These are phyloP conservation scores for Hevea brasiliensis DNA, from an alignment of 345 rosid genomes.

Conservation along the genomic window DNA sequence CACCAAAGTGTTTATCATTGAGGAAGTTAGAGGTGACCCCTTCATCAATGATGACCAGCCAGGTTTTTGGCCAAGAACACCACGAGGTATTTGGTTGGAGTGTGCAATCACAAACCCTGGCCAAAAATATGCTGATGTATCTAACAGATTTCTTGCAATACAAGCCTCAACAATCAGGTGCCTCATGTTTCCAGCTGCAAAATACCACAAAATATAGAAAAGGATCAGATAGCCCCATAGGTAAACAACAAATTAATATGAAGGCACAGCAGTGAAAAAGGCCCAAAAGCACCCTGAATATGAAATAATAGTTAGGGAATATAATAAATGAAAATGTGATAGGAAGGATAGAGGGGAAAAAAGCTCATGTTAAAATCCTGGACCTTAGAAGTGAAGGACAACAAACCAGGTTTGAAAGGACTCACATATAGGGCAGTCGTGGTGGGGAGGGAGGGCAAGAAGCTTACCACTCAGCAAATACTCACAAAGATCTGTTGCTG, in stretches of 20 bases:
- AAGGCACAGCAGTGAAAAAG: not conserved
- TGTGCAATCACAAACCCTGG: slow-evolving; percentile 68
- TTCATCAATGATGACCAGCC: slow-evolving; percentile 91
- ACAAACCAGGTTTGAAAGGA: not conserved
- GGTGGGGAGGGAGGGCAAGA: not conserved
- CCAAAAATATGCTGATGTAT: slow-evolving; percentile 90
- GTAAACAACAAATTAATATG: not conserved
- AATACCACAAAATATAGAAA: not conserved
- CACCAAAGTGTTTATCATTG: slow-evolving; percentile 61
- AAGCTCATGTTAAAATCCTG: not conserved
- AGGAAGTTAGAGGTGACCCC: slow-evolving; percentile 78
- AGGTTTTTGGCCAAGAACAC: slow-evolving; percentile 48
- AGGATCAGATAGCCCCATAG: not conserved
- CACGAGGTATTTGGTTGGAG: slow-evolving; percentile 59
- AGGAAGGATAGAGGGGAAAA: not conserved
- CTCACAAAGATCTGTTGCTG: not conserved
- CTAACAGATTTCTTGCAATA: slow-evolving; percentile 84
- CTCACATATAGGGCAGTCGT: not conserved
- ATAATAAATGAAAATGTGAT: not conserved
- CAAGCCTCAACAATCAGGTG: slow-evolving; percentile 97
- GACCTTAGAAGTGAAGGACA: not conserved
- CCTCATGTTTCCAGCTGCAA: slow-evolving; percentile 90
- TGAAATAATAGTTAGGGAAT: not conserved
- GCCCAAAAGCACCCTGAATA: not conserved
- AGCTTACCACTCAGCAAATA: not conserved